Evolutionary conservation across 2,329 filamentous ascomycete species (phyloP), one percentile per base, ranked within the genome.

Genomic region (Aphanocladium album): DNA sequence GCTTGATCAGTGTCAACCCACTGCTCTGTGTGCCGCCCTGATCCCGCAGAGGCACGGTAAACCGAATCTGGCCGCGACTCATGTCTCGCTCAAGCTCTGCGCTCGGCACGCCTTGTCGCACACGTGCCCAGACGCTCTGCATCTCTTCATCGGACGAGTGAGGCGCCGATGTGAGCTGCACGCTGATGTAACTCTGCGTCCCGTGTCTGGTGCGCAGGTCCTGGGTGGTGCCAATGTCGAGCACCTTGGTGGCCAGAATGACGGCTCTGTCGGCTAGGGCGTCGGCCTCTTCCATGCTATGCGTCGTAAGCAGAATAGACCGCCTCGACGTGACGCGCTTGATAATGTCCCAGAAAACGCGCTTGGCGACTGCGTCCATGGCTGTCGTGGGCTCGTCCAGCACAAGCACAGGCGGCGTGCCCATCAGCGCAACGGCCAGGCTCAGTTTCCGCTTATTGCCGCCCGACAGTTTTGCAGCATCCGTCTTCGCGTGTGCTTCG

Each of bases 231-330:
- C 86, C 86, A 0, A 88, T 72, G 0, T 85, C 86, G 14, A 89
- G 75, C 79, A 89, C 57, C 0, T 66, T 61, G 2, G 62, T 59
- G 11, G 69, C 65, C n/a, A 71, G 63, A 51, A 71, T 67, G 50
- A 64, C 67, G 6, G 89, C 89, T 1, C 90, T 82, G 45, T 85
- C 86, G 0, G 91, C 91, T 0, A 96, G 80, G 1, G 90, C 89
- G 67, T 95, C 90, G 0, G 91, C 91, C 74, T 96, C 92, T 72
- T 96, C 91, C 91, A 96, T 96, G 50, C 84, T 89, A 71, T 96
- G 91, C 0, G 91, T 96, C 16, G 91, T 96, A 14, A 96, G 81
- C 1, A 96, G 79, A 3, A 96, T 81, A 0, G 87, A 88, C 11
- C 91, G 82, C 0, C 89, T 89, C 0, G 85, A 82, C 0, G 87